Conservation (phyloP, 2,329 filamentous ascomycete species). For the Pyrenochaeta sp. region DNA sequence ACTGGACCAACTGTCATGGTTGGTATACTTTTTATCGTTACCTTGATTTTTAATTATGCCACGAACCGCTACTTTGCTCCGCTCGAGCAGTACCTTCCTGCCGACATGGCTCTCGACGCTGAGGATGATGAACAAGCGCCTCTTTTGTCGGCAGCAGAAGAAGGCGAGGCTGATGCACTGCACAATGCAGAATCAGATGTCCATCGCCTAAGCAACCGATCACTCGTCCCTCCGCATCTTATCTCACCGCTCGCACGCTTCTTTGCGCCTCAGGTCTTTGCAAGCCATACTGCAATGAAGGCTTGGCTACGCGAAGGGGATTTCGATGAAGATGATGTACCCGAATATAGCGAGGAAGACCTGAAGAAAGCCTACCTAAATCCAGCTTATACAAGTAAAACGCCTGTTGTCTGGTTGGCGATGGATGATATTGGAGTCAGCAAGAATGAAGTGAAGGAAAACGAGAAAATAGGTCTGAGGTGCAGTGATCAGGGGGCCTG, state of each 20-base stretch:
- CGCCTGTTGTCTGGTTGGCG: conserved; percentile 46
- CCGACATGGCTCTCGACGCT: conserved; percentile 36
- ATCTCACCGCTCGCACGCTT: conserved; percentile 43
- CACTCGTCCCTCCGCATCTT: conserved; percentile 32
- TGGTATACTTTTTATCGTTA: conserved; percentile 39
- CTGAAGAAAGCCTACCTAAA: conserved; percentile 46
- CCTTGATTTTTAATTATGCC: conserved; percentile 42
- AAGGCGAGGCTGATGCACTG: conserved; percentile 35
- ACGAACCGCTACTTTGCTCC: conserved; percentile 47
- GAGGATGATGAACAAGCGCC: conserved; percentile 39
- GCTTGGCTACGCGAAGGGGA: conserved; percentile 43
- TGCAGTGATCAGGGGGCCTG: conserved; percentile 45
- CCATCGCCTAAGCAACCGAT: conserved; percentile 34
- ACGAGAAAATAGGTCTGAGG: conserved; percentile 37
- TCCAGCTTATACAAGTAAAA: conserved; percentile 44
- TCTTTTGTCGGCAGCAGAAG: conserved; percentile 41
- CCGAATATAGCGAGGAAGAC: conserved; percentile 44
- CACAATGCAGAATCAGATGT: conserved; percentile 31
- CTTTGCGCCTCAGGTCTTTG: conserved; percentile 47
- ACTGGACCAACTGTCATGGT: conserved; percentile 46
- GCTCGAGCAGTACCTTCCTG: conserved; percentile 46
- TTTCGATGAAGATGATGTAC: conserved; percentile 42
- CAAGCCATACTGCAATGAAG: conserved; percentile 45
- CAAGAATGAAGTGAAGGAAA: conserved; percentile 41
- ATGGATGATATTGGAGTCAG: conserved; percentile 44